phyloP scores from a whole-genome alignment of 106 monocot genomes.

The Ottelia alismoides region DNA sequence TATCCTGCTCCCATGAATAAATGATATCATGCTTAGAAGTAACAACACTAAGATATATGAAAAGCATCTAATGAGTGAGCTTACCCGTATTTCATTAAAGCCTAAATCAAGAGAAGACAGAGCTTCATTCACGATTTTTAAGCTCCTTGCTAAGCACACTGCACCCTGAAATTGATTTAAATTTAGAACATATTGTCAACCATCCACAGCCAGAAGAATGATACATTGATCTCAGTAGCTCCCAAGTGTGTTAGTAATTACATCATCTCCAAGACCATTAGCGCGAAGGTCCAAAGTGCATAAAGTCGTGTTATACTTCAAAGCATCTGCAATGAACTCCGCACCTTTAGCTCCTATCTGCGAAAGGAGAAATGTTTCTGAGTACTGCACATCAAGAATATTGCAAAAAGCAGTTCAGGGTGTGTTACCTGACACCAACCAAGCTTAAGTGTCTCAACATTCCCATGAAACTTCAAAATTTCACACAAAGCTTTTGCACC shows the following conservation, averaged over 20 bases:
- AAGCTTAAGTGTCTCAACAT: conserved; percentile 87
- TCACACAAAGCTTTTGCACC: conserved; percentile 75
- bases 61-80: no score
- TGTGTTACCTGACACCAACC: conserved; percentile 89
- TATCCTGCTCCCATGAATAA: conserved; percentile 35
- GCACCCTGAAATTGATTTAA: conserved; percentile 44
- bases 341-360: conserved; percentile 90
- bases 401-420: not conserved
- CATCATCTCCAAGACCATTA: conserved; percentile 95
- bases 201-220: not conserved
- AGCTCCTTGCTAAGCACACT: conserved; percentile 72
- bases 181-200: not conserved
- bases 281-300: conserved; percentile 84
- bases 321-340: conserved; percentile 82
- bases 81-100: conserved; percentile 96
- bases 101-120: conserved; percentile 87
- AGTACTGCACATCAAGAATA: not conserved
- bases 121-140: conserved; percentile 92
- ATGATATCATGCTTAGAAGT: no score
- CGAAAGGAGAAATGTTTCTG: not conserved
- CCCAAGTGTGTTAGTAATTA: conserved; percentile 11
- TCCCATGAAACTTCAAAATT: conserved; percentile 91
- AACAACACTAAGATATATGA: no score
- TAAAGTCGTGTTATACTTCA: conserved; percentile 93
- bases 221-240: no score